phyloP scores from a whole-genome alignment of 768 basidiomycete species.

The Epithele typhae region DNA sequence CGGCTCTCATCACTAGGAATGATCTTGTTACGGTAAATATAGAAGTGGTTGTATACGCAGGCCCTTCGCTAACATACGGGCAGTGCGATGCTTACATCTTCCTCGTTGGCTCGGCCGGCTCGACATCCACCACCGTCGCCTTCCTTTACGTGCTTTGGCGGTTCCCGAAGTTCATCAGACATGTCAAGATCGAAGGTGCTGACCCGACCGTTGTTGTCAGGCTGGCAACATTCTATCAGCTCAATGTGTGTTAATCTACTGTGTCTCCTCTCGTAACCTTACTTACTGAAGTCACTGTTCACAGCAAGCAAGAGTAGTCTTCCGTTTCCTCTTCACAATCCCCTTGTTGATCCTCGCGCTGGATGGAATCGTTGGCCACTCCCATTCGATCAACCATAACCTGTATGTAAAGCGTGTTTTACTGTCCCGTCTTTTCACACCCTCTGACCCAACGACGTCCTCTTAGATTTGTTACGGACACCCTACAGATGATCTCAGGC shows the following conservation, averaged over 20 bases:
- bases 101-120: conserved; percentile 61
- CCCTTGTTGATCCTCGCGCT: conserved; percentile 64
- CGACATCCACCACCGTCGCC: conserved; percentile 60
- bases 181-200: conserved; percentile 71
- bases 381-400: conserved; percentile 46
- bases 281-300: not conserved
- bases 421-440: too few relatives aligned
- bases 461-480: conserved; percentile 38
- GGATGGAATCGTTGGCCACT: conserved; percentile 50
- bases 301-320: conserved; percentile 66
- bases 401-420: conserved; percentile 40
- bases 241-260: conserved; percentile 53
- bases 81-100: conserved; percentile 77
- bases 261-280: not conserved
- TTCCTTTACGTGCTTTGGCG: conserved; percentile 70
- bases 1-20: conserved; percentile 53
- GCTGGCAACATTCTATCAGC: conserved; percentile 67
- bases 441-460: not conserved
- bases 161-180: conserved; percentile 67
- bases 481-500: conserved; percentile 65
- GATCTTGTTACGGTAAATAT: conserved; percentile 56
- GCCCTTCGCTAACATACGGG: too few relatives aligned
- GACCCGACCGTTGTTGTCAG: conserved; percentile 71
- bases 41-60: not conserved
- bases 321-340: conserved; percentile 69